A percentile compares a stretch with the other conserved stretches of the same genome.
These are phyloP conservation scores for Saururus chinensis DNA, from an alignment of 164 flowering plant species.

Conservation along the genomic window DNA sequence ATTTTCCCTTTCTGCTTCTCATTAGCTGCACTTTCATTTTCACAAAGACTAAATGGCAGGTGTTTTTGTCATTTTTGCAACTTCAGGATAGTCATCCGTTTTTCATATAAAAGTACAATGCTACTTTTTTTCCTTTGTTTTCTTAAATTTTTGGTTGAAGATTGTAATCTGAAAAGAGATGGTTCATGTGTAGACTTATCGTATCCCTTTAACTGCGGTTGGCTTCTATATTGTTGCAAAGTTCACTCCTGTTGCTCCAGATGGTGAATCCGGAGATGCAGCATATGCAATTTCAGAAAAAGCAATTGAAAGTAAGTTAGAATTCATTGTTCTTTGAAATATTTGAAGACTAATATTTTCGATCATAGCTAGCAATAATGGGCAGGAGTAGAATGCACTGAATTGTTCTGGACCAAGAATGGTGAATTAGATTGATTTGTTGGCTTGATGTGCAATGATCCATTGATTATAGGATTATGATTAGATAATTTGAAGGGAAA, in stretches of 20 bases:
- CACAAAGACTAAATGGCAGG: too few species aligned
- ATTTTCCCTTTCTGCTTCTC: too few species aligned
- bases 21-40: too few species aligned
- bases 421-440: too few species aligned
- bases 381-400: too few species aligned
- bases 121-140: background rate
- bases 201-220: conserved; percentile 92
- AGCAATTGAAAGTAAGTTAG: conserved; percentile 69
- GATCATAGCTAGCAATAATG: background rate
- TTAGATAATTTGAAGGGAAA: too few species aligned
- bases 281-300: conserved; percentile 66
- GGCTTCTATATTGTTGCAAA: conserved; percentile 83
- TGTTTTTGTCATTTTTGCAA: too few species aligned
- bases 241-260: conserved; percentile 87
- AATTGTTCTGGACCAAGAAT: too few species aligned
- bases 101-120: too few species aligned
- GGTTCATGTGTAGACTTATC: conserved; percentile 52
- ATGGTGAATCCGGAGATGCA: conserved; percentile 93
- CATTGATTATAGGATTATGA: too few species aligned
- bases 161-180: background rate
- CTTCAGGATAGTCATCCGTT: too few species aligned
- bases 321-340: background rate
- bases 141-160: background rate
- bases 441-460: too few species aligned
- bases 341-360: background rate